Evolutionary conservation across 2,329 filamentous ascomycete species (phyloP), one percentile per base, ranked within the genome.

Genomic region (Colletotrichum euphorbiae): DNA sequence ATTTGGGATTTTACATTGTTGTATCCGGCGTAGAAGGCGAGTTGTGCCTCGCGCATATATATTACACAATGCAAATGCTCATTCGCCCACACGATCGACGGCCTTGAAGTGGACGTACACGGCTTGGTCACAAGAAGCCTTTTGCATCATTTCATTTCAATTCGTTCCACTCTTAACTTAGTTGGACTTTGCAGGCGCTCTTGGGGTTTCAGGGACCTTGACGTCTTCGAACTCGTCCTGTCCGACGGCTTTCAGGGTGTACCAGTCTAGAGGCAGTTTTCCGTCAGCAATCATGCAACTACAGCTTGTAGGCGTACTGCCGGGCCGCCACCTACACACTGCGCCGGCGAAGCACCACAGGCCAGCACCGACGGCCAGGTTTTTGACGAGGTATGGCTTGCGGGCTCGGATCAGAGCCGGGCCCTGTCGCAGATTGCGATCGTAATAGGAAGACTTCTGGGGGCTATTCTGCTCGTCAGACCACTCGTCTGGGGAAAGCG

Each of bases 221-320:
- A 98, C 94, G 77, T 99, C 96, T 66, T 94, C 93, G 82, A 99
- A 99, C 73, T 98, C 93, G 80, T 98, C 96, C 81, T 98, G 96
- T 48, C 95, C 93, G 76, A 99, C 92, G 62, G 93, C 93, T 72
- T 85, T 88, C 77, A 99, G 91, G 4, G 87, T 89, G 76, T 89
- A 89, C 72, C 81, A 81, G 74, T 89, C 87, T 89, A 4, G n/a
- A 17, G 36, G 12, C 9, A 31, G 5, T n/a, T 21, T 19, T 12
- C n/a, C 7, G 15, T 70, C 48, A 70, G 64, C 40, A 13, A 17
- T 28, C 11, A 24, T 2, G 15, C n/a, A n/a, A 21, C 19, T 36
- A n/a, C 6, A 36, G 7, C 28, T 28, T 28, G 28, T 24, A 3
- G 24, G 31, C 33, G 31, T 42, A 42, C 17, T n/a, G 40, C 38